phyloP scores from a whole-genome alignment of 164 flowering plant genomes.

The Aristolochia californica region DNA sequence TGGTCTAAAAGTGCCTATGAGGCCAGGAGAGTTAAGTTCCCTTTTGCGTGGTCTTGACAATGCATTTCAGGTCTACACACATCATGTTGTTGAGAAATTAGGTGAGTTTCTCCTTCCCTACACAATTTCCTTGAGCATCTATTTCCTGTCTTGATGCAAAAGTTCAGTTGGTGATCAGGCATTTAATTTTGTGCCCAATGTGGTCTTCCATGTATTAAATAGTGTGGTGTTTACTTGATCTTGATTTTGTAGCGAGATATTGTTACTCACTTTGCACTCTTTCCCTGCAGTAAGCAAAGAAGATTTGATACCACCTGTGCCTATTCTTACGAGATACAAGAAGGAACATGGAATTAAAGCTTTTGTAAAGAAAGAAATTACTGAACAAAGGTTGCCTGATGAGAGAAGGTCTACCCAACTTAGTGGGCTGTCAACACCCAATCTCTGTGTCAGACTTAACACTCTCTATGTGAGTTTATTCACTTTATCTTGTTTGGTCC shows the following conservation, averaged over 20 bases:
- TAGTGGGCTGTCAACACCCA: constrained; percentile 55
- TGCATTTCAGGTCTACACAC: constrained; percentile 84
- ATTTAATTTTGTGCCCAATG: too few species aligned
- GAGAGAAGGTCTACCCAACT: constrained; percentile 59
- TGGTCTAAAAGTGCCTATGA: constrained; percentile 84
- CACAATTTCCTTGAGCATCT: background rate
- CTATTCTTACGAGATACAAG: constrained; percentile 76
- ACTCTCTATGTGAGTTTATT: constrained; percentile 69
- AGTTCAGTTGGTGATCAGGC: background rate
- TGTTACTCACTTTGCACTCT: too few species aligned
- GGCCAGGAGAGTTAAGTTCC: constrained; percentile 54
- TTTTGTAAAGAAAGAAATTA: constrained; percentile 79
- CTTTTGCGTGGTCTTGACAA: constrained; percentile 84
- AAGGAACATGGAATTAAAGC: constrained; percentile 88
- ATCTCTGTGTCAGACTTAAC: constrained; percentile 81
- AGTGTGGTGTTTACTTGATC: too few species aligned
- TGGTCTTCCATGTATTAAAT: too few species aligned
- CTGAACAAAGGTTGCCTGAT: constrained; percentile 68
- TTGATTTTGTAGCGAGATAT: too few species aligned
- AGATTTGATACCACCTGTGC: constrained; percentile 87
- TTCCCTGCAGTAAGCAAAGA: constrained; percentile 63
- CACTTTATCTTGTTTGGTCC: background rate
- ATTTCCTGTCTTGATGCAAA: background rate
- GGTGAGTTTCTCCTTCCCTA: constrained; percentile 33
- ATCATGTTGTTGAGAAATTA: constrained; percentile 47